Conservation (phyloP, 2,329 filamentous ascomycete genomes). For the Hymenoscyphus linearis region DNA sequence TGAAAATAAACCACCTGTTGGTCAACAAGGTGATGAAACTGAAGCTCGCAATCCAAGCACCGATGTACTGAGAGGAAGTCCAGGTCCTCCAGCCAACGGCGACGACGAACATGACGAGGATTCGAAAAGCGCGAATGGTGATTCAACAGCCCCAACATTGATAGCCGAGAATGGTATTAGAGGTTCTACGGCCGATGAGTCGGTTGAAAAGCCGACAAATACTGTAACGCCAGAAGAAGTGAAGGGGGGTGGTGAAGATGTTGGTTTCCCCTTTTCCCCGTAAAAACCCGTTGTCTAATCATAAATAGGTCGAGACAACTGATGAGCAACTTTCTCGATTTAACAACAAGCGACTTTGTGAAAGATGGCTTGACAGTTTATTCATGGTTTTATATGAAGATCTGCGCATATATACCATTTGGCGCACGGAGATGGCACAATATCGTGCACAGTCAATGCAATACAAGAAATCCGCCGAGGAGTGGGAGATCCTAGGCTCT, state of each 20-base stretch:
- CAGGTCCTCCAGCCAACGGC: conserved; percentile 48
- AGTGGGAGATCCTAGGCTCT: conserved; percentile 96
- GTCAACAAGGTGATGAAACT: conserved; percentile 35
- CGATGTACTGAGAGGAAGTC: conserved; percentile 68
- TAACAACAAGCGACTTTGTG: conserved; percentile 94
- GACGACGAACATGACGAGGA: conserved; percentile 32
- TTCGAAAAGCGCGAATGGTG: conserved; percentile 30
- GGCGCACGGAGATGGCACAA: conserved; percentile 96
- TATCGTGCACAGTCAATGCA: conserved; percentile 89
- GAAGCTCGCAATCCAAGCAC: conserved; percentile 69
- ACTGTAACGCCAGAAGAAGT: conserved; percentile 72
- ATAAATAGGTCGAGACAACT: conserved; percentile 51
- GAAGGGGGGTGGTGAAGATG: conserved; percentile 69
- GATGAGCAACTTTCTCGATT: conserved; percentile 80
- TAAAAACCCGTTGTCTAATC: conserved; percentile 24
- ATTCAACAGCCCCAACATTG: conserved; percentile 21
- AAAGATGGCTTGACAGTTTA: conserved; percentile 95
- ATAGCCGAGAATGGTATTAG: conserved; percentile 25
- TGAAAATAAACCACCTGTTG: conserved; percentile 65
- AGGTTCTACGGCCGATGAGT: conserved; percentile 23
- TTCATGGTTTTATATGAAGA: conserved; percentile 99
- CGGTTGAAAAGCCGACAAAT: conserved; percentile 74
- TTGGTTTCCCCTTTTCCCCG: conserved; percentile 35
- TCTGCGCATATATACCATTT: conserved; percentile 96
- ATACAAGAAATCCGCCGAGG: conserved; percentile 93